A percentile compares a stretch with the other conserved stretches of the same genome.
Conservation (phyloP, 768 basidiomycete species). For the Phanerodontia chrysosporium region DNA sequence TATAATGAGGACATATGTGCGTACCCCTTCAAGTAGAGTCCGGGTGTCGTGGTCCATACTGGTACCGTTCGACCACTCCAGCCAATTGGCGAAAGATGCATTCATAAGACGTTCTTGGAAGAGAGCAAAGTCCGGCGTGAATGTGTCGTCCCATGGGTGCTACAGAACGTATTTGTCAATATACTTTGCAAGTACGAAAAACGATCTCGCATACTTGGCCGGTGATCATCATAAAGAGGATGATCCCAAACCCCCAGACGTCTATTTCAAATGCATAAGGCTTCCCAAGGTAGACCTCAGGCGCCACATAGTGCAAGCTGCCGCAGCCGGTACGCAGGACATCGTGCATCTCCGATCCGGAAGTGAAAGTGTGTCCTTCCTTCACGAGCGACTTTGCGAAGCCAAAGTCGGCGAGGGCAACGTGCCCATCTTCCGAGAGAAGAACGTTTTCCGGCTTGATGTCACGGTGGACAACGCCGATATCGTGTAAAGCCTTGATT, state of each 20-base stretch:
- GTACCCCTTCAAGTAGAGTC: too few relatives aligned
- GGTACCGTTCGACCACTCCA: too few relatives aligned
- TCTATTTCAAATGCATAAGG: slow-evolving; percentile 42
- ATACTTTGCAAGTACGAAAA: too few relatives aligned
- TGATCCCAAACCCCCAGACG: slow-evolving; percentile 42
- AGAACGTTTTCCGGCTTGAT: slow-evolving; percentile 28
- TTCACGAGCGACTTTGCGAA: slow-evolving; percentile 8
- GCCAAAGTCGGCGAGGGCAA: slow-evolving; percentile 24
- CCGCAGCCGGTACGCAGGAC: not conserved
- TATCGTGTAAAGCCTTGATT: slow-evolving; percentile 18
- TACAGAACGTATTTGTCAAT: too few relatives aligned
- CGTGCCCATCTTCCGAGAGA: slow-evolving; percentile 17
- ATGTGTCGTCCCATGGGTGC: too few relatives aligned
- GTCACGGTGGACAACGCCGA: slow-evolving; percentile 25
- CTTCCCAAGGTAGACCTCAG: slow-evolving; percentile 20
- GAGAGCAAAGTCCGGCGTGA: too few relatives aligned
- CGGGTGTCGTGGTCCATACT: too few relatives aligned
- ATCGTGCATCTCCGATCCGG: not conserved
- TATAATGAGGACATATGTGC: too few relatives aligned
- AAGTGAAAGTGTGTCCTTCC: not conserved
- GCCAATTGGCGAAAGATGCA: too few relatives aligned
- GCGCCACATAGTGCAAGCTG: slow-evolving; percentile 1
- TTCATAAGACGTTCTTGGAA: too few relatives aligned
- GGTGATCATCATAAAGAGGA: slow-evolving; percentile 9
- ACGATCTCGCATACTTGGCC: slow-evolving; percentile 22